These are phyloP conservation scores for Camelina hispida DNA, from an alignment of 345 rosid species.

Conservation along the genomic window DNA sequence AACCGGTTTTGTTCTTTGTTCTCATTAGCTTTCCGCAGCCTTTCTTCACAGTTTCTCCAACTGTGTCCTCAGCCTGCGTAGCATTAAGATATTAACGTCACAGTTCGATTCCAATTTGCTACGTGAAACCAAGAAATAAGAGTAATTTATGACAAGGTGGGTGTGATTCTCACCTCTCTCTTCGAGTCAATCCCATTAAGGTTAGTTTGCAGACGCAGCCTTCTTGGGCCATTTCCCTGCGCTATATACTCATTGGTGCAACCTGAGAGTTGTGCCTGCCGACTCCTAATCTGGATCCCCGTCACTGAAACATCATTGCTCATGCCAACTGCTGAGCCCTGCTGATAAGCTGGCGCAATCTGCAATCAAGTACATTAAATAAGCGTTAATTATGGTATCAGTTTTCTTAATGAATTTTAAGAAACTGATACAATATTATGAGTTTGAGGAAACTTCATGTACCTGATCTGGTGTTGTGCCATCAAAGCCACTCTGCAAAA, in stretches of 20 bases:
- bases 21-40: conserved; percentile 32
- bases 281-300: conserved; percentile 58
- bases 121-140: not conserved
- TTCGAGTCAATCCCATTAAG: conserved; percentile 37
- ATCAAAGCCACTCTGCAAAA: conserved; percentile 24
- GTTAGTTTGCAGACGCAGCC: conserved; percentile 56
- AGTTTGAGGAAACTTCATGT: not conserved
- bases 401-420: not conserved
- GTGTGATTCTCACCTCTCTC: conserved; percentile 57
- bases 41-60: conserved; percentile 9
- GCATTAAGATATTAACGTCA: conserved; percentile 14
- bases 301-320: conserved; percentile 39
- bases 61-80: conserved; percentile 37
- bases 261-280: conserved; percentile 41
- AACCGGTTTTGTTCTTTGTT: conserved; percentile 25
- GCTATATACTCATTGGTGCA: not conserved
- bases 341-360: conserved; percentile 27
- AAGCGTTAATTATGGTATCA: not conserved
- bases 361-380: conserved; percentile 23
- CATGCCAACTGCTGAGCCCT: conserved; percentile 22
- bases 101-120: not conserved
- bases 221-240: conserved; percentile 68
- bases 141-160: not conserved
- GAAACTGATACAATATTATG: not conserved
- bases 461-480: conserved; percentile 36